Base-by-base conservation (phyloP, 371 early-diverging fungal genomes). In the Lichtheimia hyalospora region DNA sequence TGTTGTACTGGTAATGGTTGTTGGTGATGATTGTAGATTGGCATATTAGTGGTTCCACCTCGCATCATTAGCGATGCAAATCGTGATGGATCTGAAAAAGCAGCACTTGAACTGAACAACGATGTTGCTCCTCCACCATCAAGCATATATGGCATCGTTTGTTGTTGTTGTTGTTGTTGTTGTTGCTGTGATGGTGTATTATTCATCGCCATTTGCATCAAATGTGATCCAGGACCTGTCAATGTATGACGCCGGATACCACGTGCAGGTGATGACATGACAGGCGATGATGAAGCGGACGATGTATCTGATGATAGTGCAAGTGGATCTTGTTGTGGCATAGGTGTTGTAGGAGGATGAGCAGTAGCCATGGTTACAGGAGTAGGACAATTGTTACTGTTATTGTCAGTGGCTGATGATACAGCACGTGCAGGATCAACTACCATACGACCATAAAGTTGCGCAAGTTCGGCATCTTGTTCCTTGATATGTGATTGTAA, bases 401-500 rank as follows among this genome's bases (percentile, higher is more conserved):
- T 54, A 27, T 61, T 34, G 42, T 49, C 18, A n/a, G 52, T 21
- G 12, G 14, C 13, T 5, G n/a, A 15, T n/a, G 14, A 18, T 2
- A 15, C 41, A 23, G 27, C 58, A 54, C 23, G 52, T 48, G 24
- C 28, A 3, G 56, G 21, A 15, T 27, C 63, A 12, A 62, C 62
- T n/a, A 51, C 67, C 61, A 73, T 52, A 40, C 58, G 65, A 23
- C 66, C 71, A 49, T 64, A 68, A 56, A 66, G 41, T 39, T 63
- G 69, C 21, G 63, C 63, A 40, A 71, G 64, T 52, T 67, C 70
- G 21, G 61, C 67, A 34, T 34, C 34, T 34, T 34, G 34, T 25
- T 67, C 73, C 59, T 60, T 70, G 51, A 61, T 58, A 28, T 53
- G 61, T 2, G 64, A 53, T 15, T 69, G 63, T 48, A 73, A 63